Evolutionary conservation across 78 protist genomes (phyloP), one percentile per base, ranked within the genome.

Genomic region (Emiliania huxleyi): DNA sequence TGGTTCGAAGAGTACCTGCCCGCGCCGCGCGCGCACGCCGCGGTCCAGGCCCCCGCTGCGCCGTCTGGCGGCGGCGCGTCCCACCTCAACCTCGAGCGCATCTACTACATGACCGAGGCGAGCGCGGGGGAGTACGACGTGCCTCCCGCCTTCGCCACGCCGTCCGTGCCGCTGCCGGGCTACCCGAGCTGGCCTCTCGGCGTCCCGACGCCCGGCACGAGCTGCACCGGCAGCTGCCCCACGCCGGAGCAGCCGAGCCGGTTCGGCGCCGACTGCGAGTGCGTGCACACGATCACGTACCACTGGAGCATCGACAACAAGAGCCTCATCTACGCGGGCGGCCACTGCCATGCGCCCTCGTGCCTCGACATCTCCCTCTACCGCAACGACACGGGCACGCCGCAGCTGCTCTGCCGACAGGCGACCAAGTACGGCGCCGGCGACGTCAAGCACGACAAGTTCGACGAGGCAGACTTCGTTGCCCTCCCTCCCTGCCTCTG

Each of bases 321-420:
- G 44, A 1, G 52, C 40, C 75, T 88, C n/a, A 21, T 88, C 42
- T 56, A 56, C 81, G 91, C 91, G 11, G 75, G 81, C 38, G 77
- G 77, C 37, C 91, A 88, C 79, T 88, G 91, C 77, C 91, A 88
- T 35, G 91, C 91, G 33, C 91, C 91, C 48, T 11, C 33, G 37
- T 88, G 91, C 73, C 3, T 88, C 77, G 4, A 25, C 37, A n/a
- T 88, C 37, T 49, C 38, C 40, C 91, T 88, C 22, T 56, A 19
- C 42, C 42, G 26, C 55, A 38, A 26, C 25, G 91, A 88, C 81
- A 56, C 91, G 37, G 91, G 91, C 52, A 23, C 26, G 12, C 81
- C 81, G 15, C 29, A 52, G 73, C 79, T 88, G 26, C n/a, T 88
- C n/a, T 88, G 91, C 91, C 4, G 19, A 5, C 73, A 48, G 46